Base-by-base conservation (phyloP, 306 rosid genomes). In the Begonia masoniana region DNA sequence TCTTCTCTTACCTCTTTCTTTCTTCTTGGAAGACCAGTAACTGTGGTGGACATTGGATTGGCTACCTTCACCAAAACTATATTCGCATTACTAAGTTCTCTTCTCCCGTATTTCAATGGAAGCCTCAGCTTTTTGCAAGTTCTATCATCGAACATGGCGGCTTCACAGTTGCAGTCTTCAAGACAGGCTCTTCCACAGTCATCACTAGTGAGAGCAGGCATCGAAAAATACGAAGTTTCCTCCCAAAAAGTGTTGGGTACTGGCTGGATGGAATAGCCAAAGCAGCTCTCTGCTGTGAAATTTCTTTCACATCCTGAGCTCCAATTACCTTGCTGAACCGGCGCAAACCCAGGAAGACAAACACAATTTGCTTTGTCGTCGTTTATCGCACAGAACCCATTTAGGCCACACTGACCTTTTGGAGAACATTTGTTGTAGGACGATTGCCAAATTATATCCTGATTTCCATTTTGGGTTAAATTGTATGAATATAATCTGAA, bases 151-250 rank as follows among this genome's bases (percentile, higher is more conserved):
- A 21, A 43, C 10, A 55, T 26, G 2, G 56, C 52, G 7, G 47
- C 70, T 16, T 70, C 58, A 35, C 74, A 69, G 56, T 53, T 62
- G 17, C 64, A 58, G 26, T 69, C 74, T 4, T 43, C 55, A 19
- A 19, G 36, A 17, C 75, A 71, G 10, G 67, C 59, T 42, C 8
- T 17, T 43, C 3, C 4, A 50, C 71, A 71, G 21, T 41, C 54
- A 3, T 55, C 66, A 51, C 12, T 45, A 10, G 11, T 13, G 6
- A 13, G 1, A 2, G 47, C 5, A 12, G 47, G 1, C 47, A 43
- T 0, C 9, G 1, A 12, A 6, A 13, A 16, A 60, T 55, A 65
- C 0, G 56, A 10, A 43, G 2, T 3, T 13, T 54, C 26, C 16
- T 49, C 53, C 62, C 66, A 70, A 15, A 0, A 0, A 13, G 62